Percentiles rank a stretch among this genome's conserved stretches.
These are phyloP conservation scores for Hygrophorus pudorinus DNA, from an alignment of 768 basidiomycete genomes.

Conservation along the genomic window DNA sequence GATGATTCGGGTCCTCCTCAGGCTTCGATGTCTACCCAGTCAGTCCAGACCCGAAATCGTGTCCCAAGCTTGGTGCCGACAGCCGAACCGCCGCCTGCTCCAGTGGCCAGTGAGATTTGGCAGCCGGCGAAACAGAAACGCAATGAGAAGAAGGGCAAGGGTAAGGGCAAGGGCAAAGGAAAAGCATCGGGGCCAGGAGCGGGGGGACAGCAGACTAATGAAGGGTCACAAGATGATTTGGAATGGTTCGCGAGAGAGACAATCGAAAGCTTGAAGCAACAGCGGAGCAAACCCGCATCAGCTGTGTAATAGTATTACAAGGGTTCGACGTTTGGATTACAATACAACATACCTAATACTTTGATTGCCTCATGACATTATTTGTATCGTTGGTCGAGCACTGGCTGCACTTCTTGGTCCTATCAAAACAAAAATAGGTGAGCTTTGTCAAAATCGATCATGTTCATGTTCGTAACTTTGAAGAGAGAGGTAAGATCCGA, in stretches of 20 bases:
- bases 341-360: too few relatives aligned
- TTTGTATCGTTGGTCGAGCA: too few relatives aligned
- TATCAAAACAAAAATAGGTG: too few relatives aligned
- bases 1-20: background rate
- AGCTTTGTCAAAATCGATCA: too few relatives aligned
- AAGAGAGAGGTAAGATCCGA: too few relatives aligned
- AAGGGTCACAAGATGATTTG: conserved; percentile 3
- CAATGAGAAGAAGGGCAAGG: conserved; percentile 4
- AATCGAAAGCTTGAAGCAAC: conserved; percentile 8
- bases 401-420: too few relatives aligned
- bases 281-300: conserved; percentile 9
- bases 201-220: background rate
- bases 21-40: background rate
- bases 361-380: too few relatives aligned
- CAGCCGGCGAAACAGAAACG: background rate
- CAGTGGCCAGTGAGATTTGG: background rate
- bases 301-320: too few relatives aligned
- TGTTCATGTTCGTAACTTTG: too few relatives aligned
- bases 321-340: too few relatives aligned
- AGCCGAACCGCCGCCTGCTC: background rate
- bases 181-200: conserved; percentile 1
- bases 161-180: background rate
- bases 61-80: background rate
- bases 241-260: conserved; percentile 5
- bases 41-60: background rate